Evolutionary conservation across 352 stramenopile genomes (phyloP).

Genomic region (Phytophthora megakarya): DNA sequence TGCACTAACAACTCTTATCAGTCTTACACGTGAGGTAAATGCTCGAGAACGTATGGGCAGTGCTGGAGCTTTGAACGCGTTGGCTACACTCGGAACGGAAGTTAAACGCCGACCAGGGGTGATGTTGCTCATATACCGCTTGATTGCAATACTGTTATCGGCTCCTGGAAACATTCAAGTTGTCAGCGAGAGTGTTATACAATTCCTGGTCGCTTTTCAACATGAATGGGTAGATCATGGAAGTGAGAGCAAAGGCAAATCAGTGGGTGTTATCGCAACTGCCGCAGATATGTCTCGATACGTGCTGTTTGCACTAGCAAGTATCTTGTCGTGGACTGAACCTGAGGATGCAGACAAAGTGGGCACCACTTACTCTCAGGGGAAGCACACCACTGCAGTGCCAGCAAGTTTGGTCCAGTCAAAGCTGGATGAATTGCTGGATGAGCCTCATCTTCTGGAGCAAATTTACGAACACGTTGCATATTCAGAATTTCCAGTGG

Average conservation of each 20-base stretch:
- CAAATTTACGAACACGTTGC: constrained; percentile 57
- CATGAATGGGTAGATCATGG: constrained; percentile 25
- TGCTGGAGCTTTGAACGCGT: constrained; percentile 40
- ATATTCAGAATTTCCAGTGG: constrained; percentile 36
- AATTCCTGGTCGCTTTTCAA: constrained; percentile 58
- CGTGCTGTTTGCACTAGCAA: constrained; percentile 63
- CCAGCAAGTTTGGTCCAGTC: constrained; percentile 6
- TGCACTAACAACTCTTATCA: constrained; percentile 42
- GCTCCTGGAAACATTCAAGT: constrained; percentile 47
- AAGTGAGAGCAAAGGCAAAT: background rate
- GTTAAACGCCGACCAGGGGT: constrained; percentile 16
- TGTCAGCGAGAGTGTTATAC: constrained; percentile 52
- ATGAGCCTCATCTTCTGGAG: constrained; percentile 49
- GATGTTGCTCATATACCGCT: constrained; percentile 43
- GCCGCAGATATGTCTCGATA: constrained; percentile 51
- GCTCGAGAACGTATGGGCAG: constrained; percentile 49
- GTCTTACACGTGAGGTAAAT: constrained; percentile 37
- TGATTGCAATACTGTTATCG: constrained; percentile 63
- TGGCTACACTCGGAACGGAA: constrained; percentile 38
- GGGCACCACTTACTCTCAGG: background rate
- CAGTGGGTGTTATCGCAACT: background rate
- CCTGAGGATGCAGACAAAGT: constrained; percentile 19
- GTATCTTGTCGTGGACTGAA: constrained; percentile 68
- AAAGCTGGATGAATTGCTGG: constrained; percentile 52
- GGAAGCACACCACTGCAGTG: background rate